Evolutionary conservation across 345 rosid genomes (phyloP).

Genomic region (Lumnitzera littorea): DNA sequence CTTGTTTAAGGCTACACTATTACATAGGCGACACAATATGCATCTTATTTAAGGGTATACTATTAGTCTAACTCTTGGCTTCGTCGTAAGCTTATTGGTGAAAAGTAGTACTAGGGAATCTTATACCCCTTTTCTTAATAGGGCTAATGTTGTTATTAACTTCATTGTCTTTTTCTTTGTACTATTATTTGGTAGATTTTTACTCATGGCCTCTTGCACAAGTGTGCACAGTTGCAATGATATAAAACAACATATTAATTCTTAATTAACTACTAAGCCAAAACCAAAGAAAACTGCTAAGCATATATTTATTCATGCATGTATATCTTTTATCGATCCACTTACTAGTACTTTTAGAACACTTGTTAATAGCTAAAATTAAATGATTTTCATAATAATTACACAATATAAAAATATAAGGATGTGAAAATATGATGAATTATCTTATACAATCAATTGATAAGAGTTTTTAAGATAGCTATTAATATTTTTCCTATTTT

Average conservation of each 20-base stretch:
- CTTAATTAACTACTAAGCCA: neutral
- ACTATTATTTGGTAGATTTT: slow-evolving; percentile 12
- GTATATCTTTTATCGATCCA: neutral
- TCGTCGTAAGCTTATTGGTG: too few species aligned
- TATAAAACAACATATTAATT: neutral
- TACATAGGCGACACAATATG: too few species aligned
- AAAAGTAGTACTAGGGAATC: slow-evolving; percentile 15
- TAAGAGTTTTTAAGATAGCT: too few species aligned
- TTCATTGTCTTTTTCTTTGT: slow-evolving; percentile 27
- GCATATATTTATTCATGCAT: neutral
- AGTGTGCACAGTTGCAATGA: slow-evolving; percentile 3
- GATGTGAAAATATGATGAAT: too few species aligned
- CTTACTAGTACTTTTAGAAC: too few species aligned
- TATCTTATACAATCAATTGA: too few species aligned
- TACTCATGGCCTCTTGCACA: slow-evolving; percentile 21
- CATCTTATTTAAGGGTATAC: too few species aligned
- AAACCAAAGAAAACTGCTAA: neutral
- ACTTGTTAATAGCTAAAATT: too few species aligned
- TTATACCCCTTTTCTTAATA: slow-evolving; percentile 11
- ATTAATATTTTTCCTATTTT: neutral
- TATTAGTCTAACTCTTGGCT: too few species aligned
- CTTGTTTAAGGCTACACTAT: too few species aligned
- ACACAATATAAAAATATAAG: too few species aligned
- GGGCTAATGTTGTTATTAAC: slow-evolving; percentile 1
- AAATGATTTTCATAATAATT: too few species aligned